A percentile compares a stretch with the other conserved stretches of the same genome.
Evolutionary conservation across 1,284 basidiomycete species (phyloP).

Genomic region (Apiotrichum akiyoshidainum): DNA sequence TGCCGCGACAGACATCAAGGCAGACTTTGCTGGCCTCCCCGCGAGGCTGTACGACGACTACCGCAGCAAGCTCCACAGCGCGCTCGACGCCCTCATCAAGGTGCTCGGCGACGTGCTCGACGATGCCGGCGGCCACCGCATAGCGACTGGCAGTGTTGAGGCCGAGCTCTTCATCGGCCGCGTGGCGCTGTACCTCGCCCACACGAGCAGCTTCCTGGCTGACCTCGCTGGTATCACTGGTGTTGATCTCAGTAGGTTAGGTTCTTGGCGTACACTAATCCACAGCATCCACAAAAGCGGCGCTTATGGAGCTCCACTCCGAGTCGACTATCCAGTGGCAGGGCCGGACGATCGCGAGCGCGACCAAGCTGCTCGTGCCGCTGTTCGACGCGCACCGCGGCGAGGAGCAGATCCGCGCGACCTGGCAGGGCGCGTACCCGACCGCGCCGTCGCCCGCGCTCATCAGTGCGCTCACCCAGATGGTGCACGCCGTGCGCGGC

Average conservation of each 20-base stretch:
- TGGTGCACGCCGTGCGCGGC: slow-evolving; percentile 31
- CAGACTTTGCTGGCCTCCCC: slow-evolving; percentile 37
- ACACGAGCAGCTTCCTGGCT: slow-evolving; percentile 29
- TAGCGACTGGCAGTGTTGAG: slow-evolving; percentile 31
- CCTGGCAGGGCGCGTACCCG: slow-evolving; percentile 40
- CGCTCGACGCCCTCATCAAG: slow-evolving; percentile 29
- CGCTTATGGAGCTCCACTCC: slow-evolving; percentile 31
- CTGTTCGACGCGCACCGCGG: slow-evolving; percentile 29
- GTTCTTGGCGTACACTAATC: neutral
- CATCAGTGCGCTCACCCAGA: slow-evolving; percentile 33
- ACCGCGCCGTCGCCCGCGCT: slow-evolving; percentile 29
- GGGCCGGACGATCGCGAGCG: slow-evolving; percentile 21
- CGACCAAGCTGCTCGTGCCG: slow-evolving; percentile 23
- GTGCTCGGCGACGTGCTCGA: slow-evolving; percentile 33
- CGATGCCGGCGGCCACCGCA: slow-evolving; percentile 21
- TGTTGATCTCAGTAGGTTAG: slow-evolving; percentile 23
- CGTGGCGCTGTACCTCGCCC: slow-evolving; percentile 41
- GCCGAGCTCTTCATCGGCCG: slow-evolving; percentile 46
- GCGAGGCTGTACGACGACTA: slow-evolving; percentile 26
- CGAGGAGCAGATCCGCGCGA: slow-evolving; percentile 25
- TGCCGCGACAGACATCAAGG: slow-evolving; percentile 30
- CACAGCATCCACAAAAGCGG: slow-evolving; percentile 4
- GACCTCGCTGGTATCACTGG: slow-evolving; percentile 26
- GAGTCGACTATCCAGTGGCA: slow-evolving; percentile 35
- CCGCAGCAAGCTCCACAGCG: slow-evolving; percentile 18